A percentile compares a stretch with the other conserved stretches of the same genome.
Evolutionary conservation across 495 filamentous ascomycete genomes (phyloP).

Genomic region (Xylaria acuta): DNA sequence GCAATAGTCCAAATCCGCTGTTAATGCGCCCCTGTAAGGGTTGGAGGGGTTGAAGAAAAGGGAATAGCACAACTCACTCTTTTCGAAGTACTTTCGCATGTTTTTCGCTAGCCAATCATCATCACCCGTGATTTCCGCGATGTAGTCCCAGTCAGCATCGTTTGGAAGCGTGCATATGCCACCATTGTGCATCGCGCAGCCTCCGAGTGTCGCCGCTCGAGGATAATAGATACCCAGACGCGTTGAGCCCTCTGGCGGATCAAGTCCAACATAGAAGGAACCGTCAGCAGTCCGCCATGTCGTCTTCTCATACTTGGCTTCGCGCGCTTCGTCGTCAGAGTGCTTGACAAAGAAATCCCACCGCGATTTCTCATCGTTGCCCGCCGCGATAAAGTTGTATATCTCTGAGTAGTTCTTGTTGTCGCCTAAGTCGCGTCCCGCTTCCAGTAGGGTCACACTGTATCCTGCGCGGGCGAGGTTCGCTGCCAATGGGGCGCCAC

Average conservation of each 20-base stretch:
- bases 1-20: background rate
- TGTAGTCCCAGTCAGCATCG: constrained; percentile 54
- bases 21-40: background rate
- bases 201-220: constrained; percentile 53
- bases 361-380: constrained; percentile 53
- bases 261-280: constrained; percentile 54
- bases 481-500: constrained; percentile 67
- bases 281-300: constrained; percentile 53
- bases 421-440: constrained; percentile 65
- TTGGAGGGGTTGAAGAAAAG: background rate
- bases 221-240: constrained; percentile 56
- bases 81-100: constrained; percentile 52
- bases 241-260: constrained; percentile 51
- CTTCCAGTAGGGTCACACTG: constrained; percentile 67
- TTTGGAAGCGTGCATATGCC: constrained; percentile 49
- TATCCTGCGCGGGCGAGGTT: constrained; percentile 66
- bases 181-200: constrained; percentile 59
- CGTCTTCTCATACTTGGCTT: constrained; percentile 51
- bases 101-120: constrained; percentile 51
- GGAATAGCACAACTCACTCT: constrained; percentile 24
- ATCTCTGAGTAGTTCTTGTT: constrained; percentile 53
- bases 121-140: constrained; percentile 54
- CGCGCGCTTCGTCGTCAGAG: constrained; percentile 50
- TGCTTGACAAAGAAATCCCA: constrained; percentile 63
- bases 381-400: constrained; percentile 49